Percentiles rank a stretch among this genome's conserved stretches.
Evolutionary conservation across 768 basidiomycete genomes (phyloP).

Genomic region (Cystobasidium tubakii): DNA sequence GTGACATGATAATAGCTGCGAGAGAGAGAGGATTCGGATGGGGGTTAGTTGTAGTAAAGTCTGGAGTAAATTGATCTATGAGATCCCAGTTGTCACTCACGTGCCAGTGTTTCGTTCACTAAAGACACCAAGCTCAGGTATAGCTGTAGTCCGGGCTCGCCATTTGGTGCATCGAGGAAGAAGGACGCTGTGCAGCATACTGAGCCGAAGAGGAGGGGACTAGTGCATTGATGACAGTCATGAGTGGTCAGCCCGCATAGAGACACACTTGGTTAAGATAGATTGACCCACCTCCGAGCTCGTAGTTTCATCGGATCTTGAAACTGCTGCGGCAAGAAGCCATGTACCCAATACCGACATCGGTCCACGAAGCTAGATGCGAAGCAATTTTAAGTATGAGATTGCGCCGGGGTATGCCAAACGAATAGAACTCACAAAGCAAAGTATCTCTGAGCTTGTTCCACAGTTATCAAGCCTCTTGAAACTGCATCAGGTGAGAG

Average conservation of each 20-base stretch:
- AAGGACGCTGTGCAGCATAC: slow-evolving; percentile 24
- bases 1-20: slow-evolving; percentile 34
- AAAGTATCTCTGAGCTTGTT: slow-evolving; percentile 33
- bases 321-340: slow-evolving; percentile 28
- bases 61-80: neutral
- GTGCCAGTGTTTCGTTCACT: slow-evolving; percentile 31
- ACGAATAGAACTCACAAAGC: slow-evolving; percentile 4
- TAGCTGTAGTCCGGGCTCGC: slow-evolving; percentile 23
- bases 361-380: slow-evolving; percentile 26
- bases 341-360: slow-evolving; percentile 33
- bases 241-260: neutral
- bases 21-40: neutral
- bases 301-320: slow-evolving; percentile 15
- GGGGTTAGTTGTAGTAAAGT: neutral
- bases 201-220: slow-evolving; percentile 27
- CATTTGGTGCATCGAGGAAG: slow-evolving; percentile 21
- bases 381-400: neutral
- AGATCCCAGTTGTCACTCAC: neutral
- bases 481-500: slow-evolving; percentile 30
- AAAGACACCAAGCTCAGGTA: slow-evolving; percentile 23
- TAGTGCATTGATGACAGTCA: slow-evolving; percentile 10
- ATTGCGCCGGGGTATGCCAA: neutral
- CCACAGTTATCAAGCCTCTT: slow-evolving; percentile 26
- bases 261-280: neutral
- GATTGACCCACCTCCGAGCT: neutral